A percentile compares a stretch with the other conserved stretches of the same genome.
Evolutionary conservation across 2,329 filamentous ascomycete genomes (phyloP).

Genomic region (Myriosclerotinia duriaeana): DNA sequence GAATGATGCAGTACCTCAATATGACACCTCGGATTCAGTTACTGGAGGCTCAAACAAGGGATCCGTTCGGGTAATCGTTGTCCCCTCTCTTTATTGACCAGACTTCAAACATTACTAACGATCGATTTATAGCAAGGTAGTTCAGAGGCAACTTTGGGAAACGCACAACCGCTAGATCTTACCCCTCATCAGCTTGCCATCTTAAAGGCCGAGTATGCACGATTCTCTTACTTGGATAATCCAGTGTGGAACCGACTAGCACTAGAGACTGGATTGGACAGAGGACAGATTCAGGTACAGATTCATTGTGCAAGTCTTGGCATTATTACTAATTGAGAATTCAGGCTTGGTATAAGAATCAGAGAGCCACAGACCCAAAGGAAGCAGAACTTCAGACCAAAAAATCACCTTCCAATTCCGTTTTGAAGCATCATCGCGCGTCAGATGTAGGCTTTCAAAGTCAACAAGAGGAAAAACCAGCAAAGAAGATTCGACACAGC

Average conservation of each 20-base stretch:
- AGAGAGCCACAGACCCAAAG: slow-evolving; percentile 9
- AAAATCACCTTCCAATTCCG: neutral
- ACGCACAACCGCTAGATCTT: neutral
- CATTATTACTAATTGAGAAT: neutral
- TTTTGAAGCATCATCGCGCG: neutral
- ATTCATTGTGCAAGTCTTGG: neutral
- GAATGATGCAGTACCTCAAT: too few relatives aligned
- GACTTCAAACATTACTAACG: neutral
- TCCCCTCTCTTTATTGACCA: neutral
- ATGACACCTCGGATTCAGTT: neutral
- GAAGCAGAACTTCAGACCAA: neutral
- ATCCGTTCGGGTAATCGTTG: neutral
- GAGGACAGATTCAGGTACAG: slow-evolving; percentile 11
- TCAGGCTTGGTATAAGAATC: neutral
- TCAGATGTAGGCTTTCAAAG: neutral
- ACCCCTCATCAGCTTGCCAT: neutral
- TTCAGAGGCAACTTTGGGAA: neutral
- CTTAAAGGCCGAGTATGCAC: neutral
- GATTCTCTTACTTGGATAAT: neutral
- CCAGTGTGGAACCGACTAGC: neutral
- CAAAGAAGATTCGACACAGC: neutral
- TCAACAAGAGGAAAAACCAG: neutral
- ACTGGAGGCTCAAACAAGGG: neutral
- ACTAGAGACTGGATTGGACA: neutral
- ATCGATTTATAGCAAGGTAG: neutral